These are phyloP conservation scores for Acacia confusa DNA, from an alignment of 306 rosid species.

Conservation along the genomic window DNA sequence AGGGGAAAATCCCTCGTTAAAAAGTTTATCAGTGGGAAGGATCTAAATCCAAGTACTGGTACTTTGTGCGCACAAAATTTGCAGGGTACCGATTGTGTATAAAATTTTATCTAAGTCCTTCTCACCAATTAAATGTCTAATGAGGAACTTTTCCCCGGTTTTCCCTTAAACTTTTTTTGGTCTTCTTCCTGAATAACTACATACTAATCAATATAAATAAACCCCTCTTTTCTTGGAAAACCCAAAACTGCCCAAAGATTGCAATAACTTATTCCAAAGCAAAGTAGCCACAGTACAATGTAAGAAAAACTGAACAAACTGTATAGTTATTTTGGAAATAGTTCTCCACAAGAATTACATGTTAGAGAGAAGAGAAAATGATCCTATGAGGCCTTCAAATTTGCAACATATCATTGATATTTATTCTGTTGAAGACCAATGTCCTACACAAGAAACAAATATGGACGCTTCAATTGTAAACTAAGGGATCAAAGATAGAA, in stretches of 20 bases:
- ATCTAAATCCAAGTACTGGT: too few species aligned
- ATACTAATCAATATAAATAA: neutral
- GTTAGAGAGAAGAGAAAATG: neutral
- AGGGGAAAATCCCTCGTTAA: too few species aligned
- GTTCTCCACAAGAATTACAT: neutral
- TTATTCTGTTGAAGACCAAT: neutral
- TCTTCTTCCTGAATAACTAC: neutral
- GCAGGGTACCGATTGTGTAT: too few species aligned
- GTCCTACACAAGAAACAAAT: neutral
- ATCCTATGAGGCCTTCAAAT: neutral
- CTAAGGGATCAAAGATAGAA: slow-evolving; percentile 1
- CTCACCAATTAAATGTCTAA: too few species aligned
- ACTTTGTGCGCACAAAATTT: too few species aligned
- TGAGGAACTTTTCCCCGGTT: too few species aligned
- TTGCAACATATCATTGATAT: neutral
- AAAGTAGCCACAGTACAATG: neutral
- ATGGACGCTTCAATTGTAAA: neutral
- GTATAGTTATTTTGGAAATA: neutral
- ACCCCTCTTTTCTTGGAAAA: neutral
- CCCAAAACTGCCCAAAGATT: neutral
- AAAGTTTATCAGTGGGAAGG: too few species aligned
- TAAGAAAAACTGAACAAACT: neutral
- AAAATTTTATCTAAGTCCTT: too few species aligned
- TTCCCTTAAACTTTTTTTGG: neutral
- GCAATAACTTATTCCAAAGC: neutral